Percentiles rank a stretch among this genome's conserved stretches.
Conservation (phyloP, 2,329 filamentous ascomycete species). For the Magnaporthiopsis incrustans region DNA sequence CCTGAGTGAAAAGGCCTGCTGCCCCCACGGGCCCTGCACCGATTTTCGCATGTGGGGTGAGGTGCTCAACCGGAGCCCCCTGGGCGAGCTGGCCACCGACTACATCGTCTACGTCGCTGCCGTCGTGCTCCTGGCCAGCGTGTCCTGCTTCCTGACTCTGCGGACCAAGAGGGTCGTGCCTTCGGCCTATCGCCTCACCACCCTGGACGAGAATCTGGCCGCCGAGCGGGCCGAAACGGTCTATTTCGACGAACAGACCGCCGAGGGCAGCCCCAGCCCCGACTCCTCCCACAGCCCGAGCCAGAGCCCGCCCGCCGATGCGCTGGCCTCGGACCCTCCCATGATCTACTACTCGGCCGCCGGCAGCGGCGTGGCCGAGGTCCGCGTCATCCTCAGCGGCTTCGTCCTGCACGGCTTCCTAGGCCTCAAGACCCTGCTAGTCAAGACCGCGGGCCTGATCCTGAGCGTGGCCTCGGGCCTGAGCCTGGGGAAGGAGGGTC, state of each 20-base stretch:
- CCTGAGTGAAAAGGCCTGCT: slow-evolving; percentile 59
- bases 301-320: slow-evolving; percentile 29
- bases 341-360: slow-evolving; percentile 96
- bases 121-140: slow-evolving; percentile 60
- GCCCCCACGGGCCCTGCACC: slow-evolving; percentile 45
- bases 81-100: slow-evolving; percentile 57
- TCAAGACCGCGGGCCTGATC: slow-evolving; percentile 77
- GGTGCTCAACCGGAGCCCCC: slow-evolving; percentile 33
- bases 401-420: slow-evolving; percentile 96
- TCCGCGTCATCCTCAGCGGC: slow-evolving; percentile 94
- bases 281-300: slow-evolving; percentile 23
- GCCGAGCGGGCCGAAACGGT: slow-evolving; percentile 44
- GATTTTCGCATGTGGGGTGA: slow-evolving; percentile 51
- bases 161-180: slow-evolving; percentile 92
- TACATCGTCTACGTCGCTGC: slow-evolving; percentile 67
- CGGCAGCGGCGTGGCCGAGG: slow-evolving; percentile 92
- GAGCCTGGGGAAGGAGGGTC: slow-evolving; percentile 88
- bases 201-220: slow-evolving; percentile 85
- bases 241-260: slow-evolving; percentile 28
- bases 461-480: slow-evolving; percentile 88
- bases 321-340: slow-evolving; percentile 39
- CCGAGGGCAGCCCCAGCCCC: slow-evolving; percentile 17
- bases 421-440: slow-evolving; percentile 73
- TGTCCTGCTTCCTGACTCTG: slow-evolving; percentile 73
- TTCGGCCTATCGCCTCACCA: slow-evolving; percentile 77